Evolutionary conservation across 306 rosid species (phyloP).

Genomic region (Lagenaria siceraria): DNA sequence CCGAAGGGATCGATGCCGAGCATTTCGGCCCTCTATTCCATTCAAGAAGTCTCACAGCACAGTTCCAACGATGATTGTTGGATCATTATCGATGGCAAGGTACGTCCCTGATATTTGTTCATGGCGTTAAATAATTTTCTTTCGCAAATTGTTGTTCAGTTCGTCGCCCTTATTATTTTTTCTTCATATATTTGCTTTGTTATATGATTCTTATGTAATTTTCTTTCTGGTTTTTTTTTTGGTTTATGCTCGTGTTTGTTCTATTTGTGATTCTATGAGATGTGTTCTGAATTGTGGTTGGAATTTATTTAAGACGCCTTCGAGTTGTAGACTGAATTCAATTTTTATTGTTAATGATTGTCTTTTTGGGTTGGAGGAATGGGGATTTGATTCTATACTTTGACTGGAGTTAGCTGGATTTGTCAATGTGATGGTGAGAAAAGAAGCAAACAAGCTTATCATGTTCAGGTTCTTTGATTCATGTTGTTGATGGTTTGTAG

Average conservation of each 20-base stretch:
- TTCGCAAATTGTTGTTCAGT: background rate
- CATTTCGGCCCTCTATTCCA: constrained; percentile 39
- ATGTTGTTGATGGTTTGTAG: background rate
- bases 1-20: constrained; percentile 41
- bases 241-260: background rate
- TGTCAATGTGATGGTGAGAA: background rate
- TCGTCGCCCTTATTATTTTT: background rate
- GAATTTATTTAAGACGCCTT: background rate
- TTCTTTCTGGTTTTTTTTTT: background rate
- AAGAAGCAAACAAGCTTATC: background rate
- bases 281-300: background rate
- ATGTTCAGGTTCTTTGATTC: background rate
- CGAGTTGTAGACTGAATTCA: background rate
- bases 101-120: background rate
- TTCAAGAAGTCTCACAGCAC: constrained; percentile 55
- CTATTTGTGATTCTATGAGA: background rate
- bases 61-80: constrained; percentile 72
- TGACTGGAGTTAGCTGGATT: background rate
- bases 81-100: constrained; percentile 80
- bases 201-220: background rate
- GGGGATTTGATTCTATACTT: background rate
- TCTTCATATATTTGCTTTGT: background rate
- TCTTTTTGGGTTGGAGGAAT: background rate
- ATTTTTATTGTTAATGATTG: background rate
- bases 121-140: background rate